phyloP scores from a whole-genome alignment of 768 basidiomycete species.

The Leucocoprinus birnbaumii region DNA sequence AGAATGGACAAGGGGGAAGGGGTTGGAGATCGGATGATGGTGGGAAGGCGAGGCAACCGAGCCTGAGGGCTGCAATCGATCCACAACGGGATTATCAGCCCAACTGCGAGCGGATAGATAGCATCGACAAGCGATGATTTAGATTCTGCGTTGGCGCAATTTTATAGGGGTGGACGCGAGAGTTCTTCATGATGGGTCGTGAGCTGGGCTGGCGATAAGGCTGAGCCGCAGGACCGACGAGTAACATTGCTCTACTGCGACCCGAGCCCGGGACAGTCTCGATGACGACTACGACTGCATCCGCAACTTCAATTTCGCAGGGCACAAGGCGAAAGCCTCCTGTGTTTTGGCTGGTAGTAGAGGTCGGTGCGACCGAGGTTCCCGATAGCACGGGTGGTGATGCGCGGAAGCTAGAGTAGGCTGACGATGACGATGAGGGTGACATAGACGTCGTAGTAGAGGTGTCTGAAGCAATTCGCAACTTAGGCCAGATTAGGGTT shows the following conservation, averaged over 20 bases:
- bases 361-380: conserved; percentile 11
- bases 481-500: conserved; percentile 17
- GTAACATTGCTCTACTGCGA: conserved; percentile 32
- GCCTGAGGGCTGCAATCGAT: no score
- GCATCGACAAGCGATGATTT: conserved; percentile 3
- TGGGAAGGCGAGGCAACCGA: no score
- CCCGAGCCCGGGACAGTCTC: conserved; percentile 19
- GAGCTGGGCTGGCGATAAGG: conserved; percentile 39
- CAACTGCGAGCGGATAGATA: conserved; percentile 3
- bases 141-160: conserved; percentile 12
- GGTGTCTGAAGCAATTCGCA: neutral
- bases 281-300: conserved; percentile 47
- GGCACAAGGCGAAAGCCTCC: conserved; percentile 42
- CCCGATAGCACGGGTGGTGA: conserved; percentile 20
- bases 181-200: conserved; percentile 38
- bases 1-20: no score
- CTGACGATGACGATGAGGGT: neutral
- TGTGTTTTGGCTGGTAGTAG: conserved; percentile 10
- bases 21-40: no score
- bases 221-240: conserved; percentile 48
- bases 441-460: no score
- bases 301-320: conserved; percentile 49
- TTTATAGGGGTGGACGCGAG: conserved; percentile 53
- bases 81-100: neutral
- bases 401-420: conserved; percentile 14